Percentiles rank a stretch among this genome's conserved stretches.
Evolutionary conservation across 2,329 filamentous ascomycete genomes (phyloP).

Genomic region (Cryoendolithus antarcticus): DNA sequence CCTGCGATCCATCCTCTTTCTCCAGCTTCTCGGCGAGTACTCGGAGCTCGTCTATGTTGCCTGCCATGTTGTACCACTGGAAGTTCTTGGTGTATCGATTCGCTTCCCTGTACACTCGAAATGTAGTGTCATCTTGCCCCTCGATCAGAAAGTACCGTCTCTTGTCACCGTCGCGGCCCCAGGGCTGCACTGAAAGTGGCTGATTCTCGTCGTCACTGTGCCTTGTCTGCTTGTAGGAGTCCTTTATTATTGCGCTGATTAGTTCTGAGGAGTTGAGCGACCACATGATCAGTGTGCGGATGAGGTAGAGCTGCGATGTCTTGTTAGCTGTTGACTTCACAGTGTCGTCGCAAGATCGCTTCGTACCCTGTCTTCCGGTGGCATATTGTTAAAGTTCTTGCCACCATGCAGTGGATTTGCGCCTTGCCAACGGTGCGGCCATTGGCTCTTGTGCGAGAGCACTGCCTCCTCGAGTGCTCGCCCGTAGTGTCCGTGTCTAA

Average conservation of each 20-base stretch:
- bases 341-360: neutral
- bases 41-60: conserved; percentile 75
- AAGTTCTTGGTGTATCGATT: conserved; percentile 59
- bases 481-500: conserved; percentile 79
- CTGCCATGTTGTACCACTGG: conserved; percentile 89
- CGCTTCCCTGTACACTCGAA: conserved; percentile 87
- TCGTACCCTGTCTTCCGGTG: conserved; percentile 64
- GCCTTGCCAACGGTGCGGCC: conserved; percentile 71
- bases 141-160: conserved; percentile 89
- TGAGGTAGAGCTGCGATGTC: conserved; percentile 56
- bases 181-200: conserved; percentile 76
- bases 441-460: conserved; percentile 71
- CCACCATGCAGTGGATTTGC: conserved; percentile 73
- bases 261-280: conserved; percentile 76
- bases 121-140: conserved; percentile 84
- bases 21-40: conserved; percentile 63
- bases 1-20: conserved; percentile 64
- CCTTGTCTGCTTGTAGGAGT: conserved; percentile 77
- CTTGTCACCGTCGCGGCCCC: conserved; percentile 82
- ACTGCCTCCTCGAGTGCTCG: conserved; percentile 91
- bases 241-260: conserved; percentile 68
- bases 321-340: conserved; percentile 1
- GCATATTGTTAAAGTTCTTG: conserved; percentile 71
- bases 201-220: conserved; percentile 72
- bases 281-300: conserved; percentile 79